A percentile compares a stretch with the other conserved stretches of the same genome.
Evolutionary conservation across 129 eudicot species (phyloP).

Genomic region (Tanacetum coccineum): DNA sequence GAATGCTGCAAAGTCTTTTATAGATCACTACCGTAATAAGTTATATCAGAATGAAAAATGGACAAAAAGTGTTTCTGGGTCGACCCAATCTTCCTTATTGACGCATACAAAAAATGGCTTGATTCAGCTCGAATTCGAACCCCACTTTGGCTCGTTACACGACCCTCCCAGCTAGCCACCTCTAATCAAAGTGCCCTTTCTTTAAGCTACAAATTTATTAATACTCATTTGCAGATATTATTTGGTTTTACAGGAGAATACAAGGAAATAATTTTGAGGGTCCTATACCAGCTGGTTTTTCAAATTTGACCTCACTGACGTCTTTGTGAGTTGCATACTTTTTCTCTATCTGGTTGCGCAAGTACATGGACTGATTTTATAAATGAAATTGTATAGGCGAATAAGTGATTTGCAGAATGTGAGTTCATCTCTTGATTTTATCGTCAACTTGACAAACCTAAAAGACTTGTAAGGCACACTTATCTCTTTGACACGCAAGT

Average conservation of each 20-base stretch:
- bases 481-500: conserved; percentile 10
- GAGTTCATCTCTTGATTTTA: conserved; percentile 61
- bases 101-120: background rate
- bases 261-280: conserved; percentile 75
- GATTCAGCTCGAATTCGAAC: background rate
- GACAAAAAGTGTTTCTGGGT: conserved; percentile 4
- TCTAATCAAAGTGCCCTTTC: background rate
- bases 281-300: conserved; percentile 60
- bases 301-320: conserved; percentile 49
- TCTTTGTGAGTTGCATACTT: conserved; percentile 39
- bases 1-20: background rate
- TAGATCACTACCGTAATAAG: too few relatives aligned
- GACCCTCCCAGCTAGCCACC: conserved; percentile 2
- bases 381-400: conserved; percentile 47
- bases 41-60: background rate
- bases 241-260: conserved; percentile 47
- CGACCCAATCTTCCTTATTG: background rate
- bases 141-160: background rate
- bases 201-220: conserved; percentile 4
- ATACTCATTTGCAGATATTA: conserved; percentile 7
- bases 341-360: conserved; percentile 1
- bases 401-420: conserved; percentile 70
- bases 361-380: conserved; percentile 6
- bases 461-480: conserved; percentile 51
- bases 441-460: conserved; percentile 47